phyloP scores from a whole-genome alignment of 1,139 yeast species.

The Candida freyschussii region DNA sequence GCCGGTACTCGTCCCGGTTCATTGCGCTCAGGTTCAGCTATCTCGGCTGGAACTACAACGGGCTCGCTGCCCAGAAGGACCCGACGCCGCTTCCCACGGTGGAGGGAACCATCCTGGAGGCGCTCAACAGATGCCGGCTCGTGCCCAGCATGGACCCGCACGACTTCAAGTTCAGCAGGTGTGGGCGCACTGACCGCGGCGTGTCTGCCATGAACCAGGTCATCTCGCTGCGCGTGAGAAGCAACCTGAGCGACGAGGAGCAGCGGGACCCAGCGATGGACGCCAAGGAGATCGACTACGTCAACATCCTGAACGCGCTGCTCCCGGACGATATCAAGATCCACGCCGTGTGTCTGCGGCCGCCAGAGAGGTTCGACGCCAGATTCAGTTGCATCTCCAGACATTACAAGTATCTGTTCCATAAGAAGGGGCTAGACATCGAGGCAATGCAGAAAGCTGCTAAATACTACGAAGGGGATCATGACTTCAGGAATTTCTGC shows the following conservation, averaged over 20 bases:
- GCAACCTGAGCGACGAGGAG: constrained; percentile 59
- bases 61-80: constrained; percentile 75
- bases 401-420: constrained; percentile 81
- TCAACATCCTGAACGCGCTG: constrained; percentile 66
- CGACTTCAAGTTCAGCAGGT: constrained; percentile 72
- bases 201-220: constrained; percentile 98
- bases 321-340: constrained; percentile 79
- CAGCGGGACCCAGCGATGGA: constrained; percentile 57
- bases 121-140: constrained; percentile 62
- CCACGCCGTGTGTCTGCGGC: constrained; percentile 78
- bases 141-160: constrained; percentile 57
- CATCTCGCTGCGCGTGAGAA: constrained; percentile 71
- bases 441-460: constrained; percentile 72
- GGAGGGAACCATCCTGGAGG: constrained; percentile 70
- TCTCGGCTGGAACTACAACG: constrained; percentile 91
- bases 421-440: constrained; percentile 50
- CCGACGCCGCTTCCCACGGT: constrained; percentile 83
- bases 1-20: constrained; percentile 59
- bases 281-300: constrained; percentile 65
- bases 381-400: constrained; percentile 81
- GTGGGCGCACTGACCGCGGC: constrained; percentile 96
- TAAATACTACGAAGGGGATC: constrained; percentile 56
- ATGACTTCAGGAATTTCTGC: constrained; percentile 93
- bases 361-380: constrained; percentile 83
- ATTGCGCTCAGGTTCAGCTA: constrained; percentile 83